These are phyloP conservation scores for Rheum nobile DNA, from an alignment of 148 eudicot species.

Conservation along the genomic window DNA sequence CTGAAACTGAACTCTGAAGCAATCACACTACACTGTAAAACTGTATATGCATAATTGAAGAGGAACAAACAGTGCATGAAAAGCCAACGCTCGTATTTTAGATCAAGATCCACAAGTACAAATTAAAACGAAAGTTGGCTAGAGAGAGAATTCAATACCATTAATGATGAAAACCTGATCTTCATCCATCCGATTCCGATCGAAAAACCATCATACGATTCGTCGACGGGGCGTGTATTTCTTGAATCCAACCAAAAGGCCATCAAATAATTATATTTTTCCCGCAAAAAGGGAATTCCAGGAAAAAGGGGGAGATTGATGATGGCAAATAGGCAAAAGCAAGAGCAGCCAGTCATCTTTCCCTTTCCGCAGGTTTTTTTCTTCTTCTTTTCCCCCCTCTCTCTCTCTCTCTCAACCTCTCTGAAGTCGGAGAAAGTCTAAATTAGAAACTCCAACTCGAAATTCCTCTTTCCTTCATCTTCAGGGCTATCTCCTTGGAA, in stretches of 20 bases:
- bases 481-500: neutral
- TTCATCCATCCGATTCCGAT: neutral
- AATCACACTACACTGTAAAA: neutral
- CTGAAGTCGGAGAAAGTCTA: neutral
- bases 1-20: neutral
- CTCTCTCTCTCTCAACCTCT: constrained; percentile 3
- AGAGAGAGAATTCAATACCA: neutral
- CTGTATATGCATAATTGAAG: neutral
- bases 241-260: constrained; percentile 1
- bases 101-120: neutral
- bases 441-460: neutral
- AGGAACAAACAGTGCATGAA: neutral
- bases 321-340: constrained; percentile 31
- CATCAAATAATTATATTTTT: neutral
- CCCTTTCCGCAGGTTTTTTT: constrained; percentile 27
- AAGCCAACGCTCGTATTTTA: neutral
- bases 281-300: neutral
- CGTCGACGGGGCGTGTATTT: constrained; percentile 1
- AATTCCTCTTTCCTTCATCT: neutral
- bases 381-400: constrained; percentile 10
- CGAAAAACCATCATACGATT: neutral
- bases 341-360: constrained; percentile 21
- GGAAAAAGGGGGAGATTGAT: constrained; percentile 4
- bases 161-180: neutral
- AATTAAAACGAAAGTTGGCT: neutral